phyloP scores from a whole-genome alignment of 2,329 filamentous ascomycete genomes.

The Akanthomyces uredinophilus region DNA sequence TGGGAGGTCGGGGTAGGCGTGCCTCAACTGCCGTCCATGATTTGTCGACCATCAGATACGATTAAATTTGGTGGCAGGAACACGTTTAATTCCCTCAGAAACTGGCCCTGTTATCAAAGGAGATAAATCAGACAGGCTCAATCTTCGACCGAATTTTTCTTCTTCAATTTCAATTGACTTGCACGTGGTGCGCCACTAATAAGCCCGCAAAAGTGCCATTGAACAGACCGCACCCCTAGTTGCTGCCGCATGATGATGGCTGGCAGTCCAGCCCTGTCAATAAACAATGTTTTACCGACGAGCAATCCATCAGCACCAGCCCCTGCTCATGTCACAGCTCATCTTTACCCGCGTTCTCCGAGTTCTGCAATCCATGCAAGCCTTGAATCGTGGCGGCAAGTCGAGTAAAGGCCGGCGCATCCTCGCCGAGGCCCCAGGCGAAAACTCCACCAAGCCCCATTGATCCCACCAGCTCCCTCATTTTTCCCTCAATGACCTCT shows the following conservation, averaged over 20 bases:
- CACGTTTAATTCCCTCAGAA: not conserved
- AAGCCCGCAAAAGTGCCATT: not conserved
- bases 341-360: slow-evolving; percentile 18
- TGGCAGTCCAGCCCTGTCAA: not conserved
- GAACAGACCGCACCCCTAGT: too few relatives aligned
- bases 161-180: not conserved
- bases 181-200: not conserved
- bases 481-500: slow-evolving; percentile 56
- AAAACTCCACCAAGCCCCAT: slow-evolving; percentile 64
- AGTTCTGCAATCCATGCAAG: slow-evolving; percentile 17
- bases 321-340: slow-evolving; percentile 24
- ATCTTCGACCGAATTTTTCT: not conserved
- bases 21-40: not conserved
- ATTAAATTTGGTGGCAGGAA: not conserved
- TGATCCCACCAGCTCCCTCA: slow-evolving; percentile 51
- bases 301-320: not conserved
- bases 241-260: not conserved
- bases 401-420: slow-evolving; percentile 43
- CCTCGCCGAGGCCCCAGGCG: slow-evolving; percentile 71
- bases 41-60: slow-evolving; percentile 1
- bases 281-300: not conserved
- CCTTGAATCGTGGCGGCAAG: slow-evolving; percentile 30
- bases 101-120: not conserved
- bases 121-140: not conserved
- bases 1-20: slow-evolving; percentile 1